These are phyloP conservation scores for Melastoma malabathricum DNA, from an alignment of 345 rosid species.

Conservation along the genomic window DNA sequence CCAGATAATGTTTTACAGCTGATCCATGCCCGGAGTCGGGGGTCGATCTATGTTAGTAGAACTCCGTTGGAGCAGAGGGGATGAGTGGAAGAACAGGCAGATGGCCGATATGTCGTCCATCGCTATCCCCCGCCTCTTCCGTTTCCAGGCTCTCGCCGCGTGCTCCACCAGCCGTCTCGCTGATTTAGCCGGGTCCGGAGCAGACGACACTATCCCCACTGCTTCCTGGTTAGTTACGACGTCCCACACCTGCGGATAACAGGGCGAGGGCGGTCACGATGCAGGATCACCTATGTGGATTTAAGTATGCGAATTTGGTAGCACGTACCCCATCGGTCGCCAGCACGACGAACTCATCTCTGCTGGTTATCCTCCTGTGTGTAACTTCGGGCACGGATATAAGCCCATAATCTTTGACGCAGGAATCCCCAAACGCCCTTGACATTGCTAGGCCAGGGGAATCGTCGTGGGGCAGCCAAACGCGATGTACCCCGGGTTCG, in stretches of 20 bases:
- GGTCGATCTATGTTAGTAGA: neutral
- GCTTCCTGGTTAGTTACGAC: constrained; percentile 86
- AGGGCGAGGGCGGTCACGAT: neutral
- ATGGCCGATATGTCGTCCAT: constrained; percentile 90
- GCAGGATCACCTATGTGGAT: neutral
- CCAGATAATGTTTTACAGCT: too few species aligned
- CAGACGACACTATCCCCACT: constrained; percentile 46
- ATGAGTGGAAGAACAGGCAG: constrained; percentile 69
- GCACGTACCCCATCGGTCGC: constrained; percentile 81
- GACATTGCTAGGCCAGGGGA: constrained; percentile 94
- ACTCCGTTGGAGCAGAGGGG: constrained; percentile 3
- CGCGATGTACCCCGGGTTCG: constrained; percentile 85
- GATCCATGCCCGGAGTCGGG: too few species aligned
- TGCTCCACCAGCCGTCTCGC: constrained; percentile 53
- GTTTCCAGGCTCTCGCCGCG: constrained; percentile 61
- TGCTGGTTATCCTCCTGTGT: constrained; percentile 50
- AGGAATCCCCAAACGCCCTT: constrained; percentile 89
- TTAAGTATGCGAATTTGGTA: neutral
- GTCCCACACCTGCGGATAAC: constrained; percentile 63
- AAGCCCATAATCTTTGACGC: constrained; percentile 68
- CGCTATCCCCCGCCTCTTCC: constrained; percentile 61
- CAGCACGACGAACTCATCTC: constrained; percentile 67
- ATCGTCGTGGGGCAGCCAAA: constrained; percentile 75
- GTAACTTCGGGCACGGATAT: constrained; percentile 84
- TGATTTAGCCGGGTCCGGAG: constrained; percentile 42